phyloP scores from a whole-genome alignment of 2,329 filamentous ascomycete species.

The Fusarium piperis region DNA sequence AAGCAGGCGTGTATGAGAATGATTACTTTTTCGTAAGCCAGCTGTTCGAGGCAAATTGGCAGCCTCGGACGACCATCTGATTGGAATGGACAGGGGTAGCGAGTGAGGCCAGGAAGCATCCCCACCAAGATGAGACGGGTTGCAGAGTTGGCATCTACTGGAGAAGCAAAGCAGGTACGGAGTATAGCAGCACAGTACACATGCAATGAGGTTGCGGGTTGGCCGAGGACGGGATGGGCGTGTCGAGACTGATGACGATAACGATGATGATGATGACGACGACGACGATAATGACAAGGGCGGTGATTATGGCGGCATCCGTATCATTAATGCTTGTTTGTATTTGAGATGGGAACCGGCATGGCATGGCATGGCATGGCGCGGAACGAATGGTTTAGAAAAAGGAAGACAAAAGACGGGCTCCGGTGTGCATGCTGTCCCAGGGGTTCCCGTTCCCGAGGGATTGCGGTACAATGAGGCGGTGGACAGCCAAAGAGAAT shows the following conservation, averaged over 20 bases:
- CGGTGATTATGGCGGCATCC: constrained; percentile 4
- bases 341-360: not conserved
- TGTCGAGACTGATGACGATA: constrained; percentile 1
- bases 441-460: not conserved
- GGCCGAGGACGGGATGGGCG: not conserved
- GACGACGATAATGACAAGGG: constrained; percentile 25
- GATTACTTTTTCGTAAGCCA: constrained; percentile 70
- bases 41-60: constrained; percentile 66
- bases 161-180: not conserved
- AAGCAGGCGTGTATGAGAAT: constrained; percentile 59
- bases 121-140: not conserved
- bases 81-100: not conserved
- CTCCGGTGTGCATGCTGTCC: not conserved
- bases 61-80: constrained; percentile 45
- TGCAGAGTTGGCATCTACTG: not conserved
- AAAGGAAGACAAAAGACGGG: not conserved
- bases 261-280: constrained; percentile 15
- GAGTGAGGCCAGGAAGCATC: not conserved
- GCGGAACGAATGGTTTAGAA: not conserved
- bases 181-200: not conserved
- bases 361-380: not conserved
- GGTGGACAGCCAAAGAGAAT: constrained; percentile 25
- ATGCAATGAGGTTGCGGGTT: constrained; percentile 12
- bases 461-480: not conserved
- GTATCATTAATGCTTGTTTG: constrained; percentile 3